phyloP scores from a whole-genome alignment of 2,329 filamentous ascomycete genomes.

The Penicillium psychrosexuale region DNA sequence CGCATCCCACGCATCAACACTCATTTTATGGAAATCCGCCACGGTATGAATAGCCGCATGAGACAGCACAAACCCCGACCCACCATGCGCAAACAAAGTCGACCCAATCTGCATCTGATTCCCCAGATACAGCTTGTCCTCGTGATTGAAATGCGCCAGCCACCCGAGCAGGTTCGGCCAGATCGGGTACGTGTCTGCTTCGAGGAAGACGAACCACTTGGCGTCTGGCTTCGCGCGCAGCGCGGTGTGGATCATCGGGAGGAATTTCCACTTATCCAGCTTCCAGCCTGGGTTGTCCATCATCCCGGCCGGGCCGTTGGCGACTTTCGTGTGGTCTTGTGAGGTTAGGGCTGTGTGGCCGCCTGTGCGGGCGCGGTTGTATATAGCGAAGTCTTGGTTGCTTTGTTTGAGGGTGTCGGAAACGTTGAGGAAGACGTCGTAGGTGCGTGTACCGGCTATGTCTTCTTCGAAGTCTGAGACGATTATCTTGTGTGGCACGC shows the following conservation, averaged over 20 bases:
- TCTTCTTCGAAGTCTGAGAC: constrained; percentile 58
- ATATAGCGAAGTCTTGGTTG: constrained; percentile 22
- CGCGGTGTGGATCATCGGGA: constrained; percentile 53
- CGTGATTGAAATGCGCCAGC: constrained; percentile 47
- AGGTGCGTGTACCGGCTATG: constrained; percentile 48
- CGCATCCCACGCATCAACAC: constrained; percentile 42
- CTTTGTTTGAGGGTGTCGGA: constrained; percentile 12
- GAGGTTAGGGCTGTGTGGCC: constrained; percentile 38
- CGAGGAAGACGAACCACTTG: constrained; percentile 57
- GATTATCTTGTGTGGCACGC: constrained; percentile 55
- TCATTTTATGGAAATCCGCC: constrained; percentile 39
- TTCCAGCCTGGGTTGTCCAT: constrained; percentile 45
- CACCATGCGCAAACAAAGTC: constrained; percentile 49
- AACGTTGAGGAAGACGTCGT: constrained; percentile 51
- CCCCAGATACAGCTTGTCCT: constrained; percentile 49
- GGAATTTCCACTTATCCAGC: constrained; percentile 55
- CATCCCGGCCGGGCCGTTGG: constrained; percentile 31
- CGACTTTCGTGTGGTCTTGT: constrained; percentile 26
- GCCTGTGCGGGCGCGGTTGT: constrained; percentile 43
- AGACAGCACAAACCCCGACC: constrained; percentile 51
- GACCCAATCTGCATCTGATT: constrained; percentile 49
- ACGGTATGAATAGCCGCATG: constrained; percentile 44
- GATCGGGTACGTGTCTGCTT: constrained; percentile 55
- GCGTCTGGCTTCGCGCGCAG: constrained; percentile 43
- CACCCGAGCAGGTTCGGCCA: constrained; percentile 52